Percentiles rank a stretch among this genome's conserved stretches.
Conservation (phyloP, 2,329 filamentous ascomycete species). For the Bipolaris cookei region DNA sequence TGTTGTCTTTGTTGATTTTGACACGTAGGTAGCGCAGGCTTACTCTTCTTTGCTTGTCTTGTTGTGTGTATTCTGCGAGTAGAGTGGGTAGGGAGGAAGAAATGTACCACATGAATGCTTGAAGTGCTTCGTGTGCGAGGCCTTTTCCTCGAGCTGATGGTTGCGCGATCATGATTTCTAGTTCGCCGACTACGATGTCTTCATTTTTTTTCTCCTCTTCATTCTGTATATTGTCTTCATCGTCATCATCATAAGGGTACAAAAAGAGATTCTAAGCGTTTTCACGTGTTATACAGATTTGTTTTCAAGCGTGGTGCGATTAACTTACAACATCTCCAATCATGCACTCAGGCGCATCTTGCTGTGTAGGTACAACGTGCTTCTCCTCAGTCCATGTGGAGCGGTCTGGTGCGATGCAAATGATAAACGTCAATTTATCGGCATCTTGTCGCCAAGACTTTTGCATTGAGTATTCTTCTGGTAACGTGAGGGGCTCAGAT, state of each 20-base stretch:
- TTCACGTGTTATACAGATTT: neutral
- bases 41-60: slow-evolving; percentile 20
- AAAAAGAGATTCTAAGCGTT: slow-evolving; percentile 68
- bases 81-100: slow-evolving; percentile 60
- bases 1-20: slow-evolving; percentile 66
- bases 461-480: slow-evolving; percentile 90
- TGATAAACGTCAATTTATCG: slow-evolving; percentile 93
- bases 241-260: slow-evolving; percentile 47
- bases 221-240: slow-evolving; percentile 11
- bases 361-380: slow-evolving; percentile 29
- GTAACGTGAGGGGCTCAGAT: slow-evolving; percentile 79
- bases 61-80: slow-evolving; percentile 59
- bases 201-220: slow-evolving; percentile 20
- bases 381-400: neutral
- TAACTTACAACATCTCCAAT: slow-evolving; percentile 52
- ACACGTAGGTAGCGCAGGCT: slow-evolving; percentile 60
- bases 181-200: slow-evolving; percentile 62
- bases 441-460: slow-evolving; percentile 78
- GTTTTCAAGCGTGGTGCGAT: neutral
- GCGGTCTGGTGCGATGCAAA: slow-evolving; percentile 57
- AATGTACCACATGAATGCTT: slow-evolving; percentile 74
- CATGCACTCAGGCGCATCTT: slow-evolving; percentile 61
- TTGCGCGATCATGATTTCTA: slow-evolving; percentile 86
- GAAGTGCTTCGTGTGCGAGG: slow-evolving; percentile 68
- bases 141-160: slow-evolving; percentile 65